Percentiles rank a stretch among this genome's conserved stretches.
Conservation (phyloP, 805 yeast genomes). For the Kodamaea restingae region DNA sequence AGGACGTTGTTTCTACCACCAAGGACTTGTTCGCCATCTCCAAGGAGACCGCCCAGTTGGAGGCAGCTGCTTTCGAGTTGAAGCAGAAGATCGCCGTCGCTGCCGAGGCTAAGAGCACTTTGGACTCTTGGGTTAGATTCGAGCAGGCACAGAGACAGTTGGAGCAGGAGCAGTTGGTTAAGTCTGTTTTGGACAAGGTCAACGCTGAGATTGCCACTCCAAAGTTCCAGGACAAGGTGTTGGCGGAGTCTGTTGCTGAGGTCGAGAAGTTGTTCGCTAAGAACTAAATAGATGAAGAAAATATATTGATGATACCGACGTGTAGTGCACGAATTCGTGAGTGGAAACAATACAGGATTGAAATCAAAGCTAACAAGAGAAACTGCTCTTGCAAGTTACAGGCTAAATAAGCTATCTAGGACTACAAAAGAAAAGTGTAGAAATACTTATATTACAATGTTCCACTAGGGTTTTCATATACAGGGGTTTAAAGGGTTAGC, state of each 20-base stretch:
- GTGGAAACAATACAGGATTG: too few relatives aligned
- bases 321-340: too few relatives aligned
- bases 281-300: conserved; percentile 20
- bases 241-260: conserved; percentile 88
- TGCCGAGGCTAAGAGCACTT: conserved; percentile 85
- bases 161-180: conserved; percentile 89
- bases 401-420: too few relatives aligned
- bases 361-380: too few relatives aligned
- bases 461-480: too few relatives aligned
- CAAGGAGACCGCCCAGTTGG: conserved; percentile 93
- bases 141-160: conserved; percentile 94
- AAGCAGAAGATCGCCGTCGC: conserved; percentile 88
- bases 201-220: conserved; percentile 79
- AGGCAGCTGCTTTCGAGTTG: conserved; percentile 89
- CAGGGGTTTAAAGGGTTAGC: too few relatives aligned
- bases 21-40: conserved; percentile 89
- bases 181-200: conserved; percentile 83
- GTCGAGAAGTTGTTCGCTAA: conserved; percentile 77
- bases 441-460: too few relatives aligned
- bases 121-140: conserved; percentile 98
- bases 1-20: conserved; percentile 89
- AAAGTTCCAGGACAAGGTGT: conserved; percentile 89
- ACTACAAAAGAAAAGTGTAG: too few relatives aligned
- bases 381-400: too few relatives aligned
- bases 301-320: conserved; percentile 1